phyloP scores from a whole-genome alignment of 73 alveolate genomes.

The Effrenium voratum region DNA sequence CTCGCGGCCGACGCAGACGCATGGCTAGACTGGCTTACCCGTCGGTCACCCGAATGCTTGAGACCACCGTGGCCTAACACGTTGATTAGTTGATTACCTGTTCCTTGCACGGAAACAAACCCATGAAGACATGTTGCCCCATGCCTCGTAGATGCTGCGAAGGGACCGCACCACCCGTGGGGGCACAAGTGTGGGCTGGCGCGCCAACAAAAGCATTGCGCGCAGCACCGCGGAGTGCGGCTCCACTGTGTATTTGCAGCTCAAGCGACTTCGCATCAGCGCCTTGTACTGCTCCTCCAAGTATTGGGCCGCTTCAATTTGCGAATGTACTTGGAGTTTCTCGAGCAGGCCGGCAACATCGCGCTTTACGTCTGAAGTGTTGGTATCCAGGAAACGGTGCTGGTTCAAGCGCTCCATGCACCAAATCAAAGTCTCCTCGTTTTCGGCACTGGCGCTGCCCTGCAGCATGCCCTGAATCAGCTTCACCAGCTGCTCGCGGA shows the following conservation, averaged over 20 bases:
- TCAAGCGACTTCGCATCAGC: not conserved
- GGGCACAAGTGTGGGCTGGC: not conserved
- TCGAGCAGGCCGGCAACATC: constrained; percentile 12
- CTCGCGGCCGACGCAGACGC: no score
- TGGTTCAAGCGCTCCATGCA: constrained; percentile 7
- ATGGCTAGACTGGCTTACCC: no score
- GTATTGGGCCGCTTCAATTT: not conserved
- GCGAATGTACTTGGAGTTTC: constrained; percentile 8
- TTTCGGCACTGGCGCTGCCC: not conserved
- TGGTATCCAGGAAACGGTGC: not conserved
- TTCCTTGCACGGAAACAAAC: no score
- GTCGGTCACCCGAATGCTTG: no score
- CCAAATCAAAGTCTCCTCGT: not conserved
- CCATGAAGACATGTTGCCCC: no score
- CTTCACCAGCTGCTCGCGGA: not conserved
- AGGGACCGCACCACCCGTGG: not conserved
- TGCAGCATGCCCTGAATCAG: constrained; percentile 17
- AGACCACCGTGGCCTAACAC: no score
- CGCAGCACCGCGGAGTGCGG: constrained; percentile 7
- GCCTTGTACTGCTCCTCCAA: not conserved
- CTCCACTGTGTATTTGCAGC: not conserved
- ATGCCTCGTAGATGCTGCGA: constrained; percentile 9
- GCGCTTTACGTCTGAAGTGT: constrained; percentile 3
- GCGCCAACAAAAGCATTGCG: not conserved
- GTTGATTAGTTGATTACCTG: no score